Evolutionary conservation across 139 green algal genomes (phyloP), one percentile per base, ranked within the genome.

Genomic region (Chlorella sp.): DNA sequence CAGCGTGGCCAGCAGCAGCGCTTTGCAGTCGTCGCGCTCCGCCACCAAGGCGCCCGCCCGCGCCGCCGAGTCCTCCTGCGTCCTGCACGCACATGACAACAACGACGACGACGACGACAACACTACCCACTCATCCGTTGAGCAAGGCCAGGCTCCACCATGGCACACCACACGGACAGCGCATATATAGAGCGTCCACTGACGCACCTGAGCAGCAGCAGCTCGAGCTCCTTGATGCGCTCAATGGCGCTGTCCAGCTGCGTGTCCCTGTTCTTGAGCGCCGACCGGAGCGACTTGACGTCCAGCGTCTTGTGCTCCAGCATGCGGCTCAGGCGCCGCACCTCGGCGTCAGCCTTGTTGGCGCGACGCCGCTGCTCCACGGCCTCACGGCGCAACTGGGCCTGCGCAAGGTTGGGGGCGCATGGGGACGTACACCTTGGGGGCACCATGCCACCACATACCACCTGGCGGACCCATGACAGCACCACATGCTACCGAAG

Each of bases 11-110:
- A 82, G 17, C 29, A 87, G 76, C 60, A 87, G 67, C 22, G 73
- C 71, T 34, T 83, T 87, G 34, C 83, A 67, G 71, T 87, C 82
- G 23, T 87, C 82, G 0, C 82, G 75, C 70, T 87, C 82, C 31
- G 76, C 65, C 27, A 29, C 70, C 27, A 86, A 62, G 26, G 60
- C 26, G 10, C 42, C 17, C 42, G 42, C 42, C 42, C 42, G 10
- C 42, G 42, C 42, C 17, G 42, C 10, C 10, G 10, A 55, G 42
- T 55, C 42, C 42, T 55, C 42, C 42, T n/a, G 10, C 42, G 42
- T 10, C 10, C 42, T 55, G 42, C 10, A 55, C 10, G 42, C 42
- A n/a, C 42, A 55, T 55, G 42, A 24, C 10, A 55, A 55, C 42
- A 55, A 55, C 42, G 17, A 55, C 10, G 17, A 17, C 42, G 17